These are phyloP conservation scores for Talaromyces trachyspermus DNA, from an alignment of 495 filamentous ascomycete genomes.

Conservation along the genomic window DNA sequence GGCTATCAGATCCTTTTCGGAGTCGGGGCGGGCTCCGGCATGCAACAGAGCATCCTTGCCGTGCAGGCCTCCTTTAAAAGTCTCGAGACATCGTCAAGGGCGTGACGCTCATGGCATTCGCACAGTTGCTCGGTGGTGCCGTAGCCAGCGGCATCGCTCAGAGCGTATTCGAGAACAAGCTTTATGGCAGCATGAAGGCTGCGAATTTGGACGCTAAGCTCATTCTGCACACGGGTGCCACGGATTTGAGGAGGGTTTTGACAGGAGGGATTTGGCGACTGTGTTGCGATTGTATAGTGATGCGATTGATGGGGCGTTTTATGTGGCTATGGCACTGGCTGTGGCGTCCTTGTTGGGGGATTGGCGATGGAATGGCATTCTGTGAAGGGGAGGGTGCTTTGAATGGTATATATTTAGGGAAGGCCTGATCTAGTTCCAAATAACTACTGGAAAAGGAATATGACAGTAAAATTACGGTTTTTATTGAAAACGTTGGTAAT, in stretches of 20 bases:
- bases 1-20: conserved; percentile 22
- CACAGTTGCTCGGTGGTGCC: conserved; percentile 64
- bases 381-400: not conserved
- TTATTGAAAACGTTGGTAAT: too few relatives aligned
- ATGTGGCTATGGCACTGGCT: conserved; percentile 16
- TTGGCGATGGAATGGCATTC: conserved; percentile 15
- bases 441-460: too few relatives aligned
- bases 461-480: too few relatives aligned
- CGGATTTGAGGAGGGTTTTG: not conserved
- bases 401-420: too few relatives aligned
- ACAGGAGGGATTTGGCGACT: not conserved
- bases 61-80: conserved; percentile 56
- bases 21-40: conserved; percentile 17
- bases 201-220: not conserved
- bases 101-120: conserved; percentile 57
- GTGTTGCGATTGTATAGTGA: conserved; percentile 21
- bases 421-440: too few relatives aligned
- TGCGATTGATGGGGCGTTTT: conserved; percentile 19
- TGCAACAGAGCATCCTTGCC: conserved; percentile 51
- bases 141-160: conserved; percentile 69
- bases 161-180: conserved; percentile 67
- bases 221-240: conserved; percentile 1
- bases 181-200: conserved; percentile 29
- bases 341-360: conserved; percentile 12
- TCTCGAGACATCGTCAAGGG: conserved; percentile 47